A percentile compares a stretch with the other conserved stretches of the same genome.
Evolutionary conservation across 352 stramenopile genomes (phyloP).

Genomic region (Phytophthora megakarya): DNA sequence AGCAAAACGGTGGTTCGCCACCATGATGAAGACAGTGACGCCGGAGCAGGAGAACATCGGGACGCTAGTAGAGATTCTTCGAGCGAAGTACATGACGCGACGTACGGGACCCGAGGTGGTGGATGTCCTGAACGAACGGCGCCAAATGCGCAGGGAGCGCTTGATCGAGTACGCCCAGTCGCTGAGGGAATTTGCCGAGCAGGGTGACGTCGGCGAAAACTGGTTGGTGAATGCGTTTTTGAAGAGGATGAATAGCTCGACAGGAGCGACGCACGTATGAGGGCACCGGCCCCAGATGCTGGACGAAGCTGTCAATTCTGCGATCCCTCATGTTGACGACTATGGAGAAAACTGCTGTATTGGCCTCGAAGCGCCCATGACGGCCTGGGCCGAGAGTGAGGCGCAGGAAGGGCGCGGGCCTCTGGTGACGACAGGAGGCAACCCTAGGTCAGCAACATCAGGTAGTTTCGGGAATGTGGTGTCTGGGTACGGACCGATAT

Average conservation of each 20-base stretch:
- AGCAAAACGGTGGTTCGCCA: constrained; percentile 12
- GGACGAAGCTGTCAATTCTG: background rate
- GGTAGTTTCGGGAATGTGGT: background rate
- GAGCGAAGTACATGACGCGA: background rate
- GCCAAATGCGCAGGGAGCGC: constrained; percentile 5
- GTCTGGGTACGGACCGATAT: background rate
- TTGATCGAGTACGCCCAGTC: background rate
- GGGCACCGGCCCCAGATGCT: background rate
- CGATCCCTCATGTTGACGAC: background rate
- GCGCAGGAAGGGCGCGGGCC: no score
- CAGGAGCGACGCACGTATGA: background rate
- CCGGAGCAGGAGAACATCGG: background rate
- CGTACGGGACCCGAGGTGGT: constrained; percentile 11
- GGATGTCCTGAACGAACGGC: background rate
- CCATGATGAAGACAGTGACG: constrained; percentile 1
- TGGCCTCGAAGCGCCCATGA: background rate
- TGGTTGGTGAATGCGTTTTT: constrained; percentile 15
- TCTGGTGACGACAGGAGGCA: background rate
- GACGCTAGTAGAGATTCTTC: background rate
- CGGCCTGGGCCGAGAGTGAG: background rate
- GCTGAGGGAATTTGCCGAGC: background rate
- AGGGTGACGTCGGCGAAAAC: background rate
- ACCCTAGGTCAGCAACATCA: background rate
- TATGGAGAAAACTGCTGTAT: constrained; percentile 8
- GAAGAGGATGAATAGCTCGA: background rate